Evolutionary conservation across 140 eudicot species (phyloP), one percentile per base, ranked within the genome.

Genomic region (Flaveria floridana): DNA sequence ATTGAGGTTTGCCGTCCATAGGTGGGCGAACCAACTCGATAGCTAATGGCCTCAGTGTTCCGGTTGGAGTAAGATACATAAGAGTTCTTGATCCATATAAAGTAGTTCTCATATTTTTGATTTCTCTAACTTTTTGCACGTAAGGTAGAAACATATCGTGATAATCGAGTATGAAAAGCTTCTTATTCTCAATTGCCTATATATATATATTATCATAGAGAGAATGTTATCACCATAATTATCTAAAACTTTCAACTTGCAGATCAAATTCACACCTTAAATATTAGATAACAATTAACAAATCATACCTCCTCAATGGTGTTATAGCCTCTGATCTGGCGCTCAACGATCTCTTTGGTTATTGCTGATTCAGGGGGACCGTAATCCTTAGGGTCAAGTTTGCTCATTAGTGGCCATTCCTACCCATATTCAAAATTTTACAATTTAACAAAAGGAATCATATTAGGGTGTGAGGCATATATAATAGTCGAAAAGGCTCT

Each of bases 311-410:
- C 87, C 5, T 87, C 84, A 15, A 89, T 63, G 0, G 92, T 75
- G 68, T 68, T 75, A 64, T 57, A 81, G 51, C 96, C 96, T 85
- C 75, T 30, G 18, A 92, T 89, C 68, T 82, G 81, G 70, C 37
- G 47, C 78, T 87, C 90, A 14, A 87, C 52, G 4, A 89, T 16
- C 70, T 92, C 95, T 67, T 68, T 81, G 2, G 97, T 92, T 62
- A 92, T 85, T 63, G 86, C 91, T 14, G 94, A 89, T 81, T 86
- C 94, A 2, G 88, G 82, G 7, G 97, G 91, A 3, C 97, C 97
- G 19, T 87, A 91, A 7, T 57, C 80, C 39, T 56, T 42, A 0
- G 97, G 93, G 73, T 91, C 97, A 10, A 91, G 91, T 3, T 68
- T 70, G 53, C 96, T 91, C 75, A 44, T 85, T 59, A 91, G 1